Base-by-base conservation (phyloP, 345 rosid species). In the Lumnitzera racemosa region DNA sequence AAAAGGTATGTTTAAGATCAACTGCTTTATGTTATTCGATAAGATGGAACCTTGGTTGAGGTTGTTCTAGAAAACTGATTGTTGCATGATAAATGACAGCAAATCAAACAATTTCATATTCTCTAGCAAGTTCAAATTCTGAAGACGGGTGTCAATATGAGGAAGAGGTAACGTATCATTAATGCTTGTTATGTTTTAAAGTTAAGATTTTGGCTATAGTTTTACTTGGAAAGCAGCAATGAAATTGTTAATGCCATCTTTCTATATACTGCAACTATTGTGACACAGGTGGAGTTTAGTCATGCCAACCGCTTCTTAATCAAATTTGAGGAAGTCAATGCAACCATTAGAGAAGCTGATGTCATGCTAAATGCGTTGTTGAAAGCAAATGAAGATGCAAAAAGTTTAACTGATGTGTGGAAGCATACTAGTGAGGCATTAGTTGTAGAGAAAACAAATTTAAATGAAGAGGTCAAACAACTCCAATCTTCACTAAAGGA, bases 301-400 rank as follows among this genome's bases (percentile, higher is more conserved):
- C 76, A 66, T 64, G 81, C 68, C 36, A 56, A 66, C 71, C 68
- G 69, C 49, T 84, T 86, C 86, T 74, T 81, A 13, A 64, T 68
- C 49, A 84, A 78, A 58, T 81, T 84, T 80, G 87, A 88, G 74
- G 87, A 77, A 70, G 81, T 85, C 61, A 80, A 66, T 74, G 78
- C 75, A 61, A 81, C 84, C 67, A 86, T 91, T 81, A 76, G 68
- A 68, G 95, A 91, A 74, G 95, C 91, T 74, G 89, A 84, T 74
- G 64, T 67, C 56, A 76, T 79, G 77, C 67, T 88, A 68, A 83
- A 79, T 63, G 84, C 79, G 58, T 69, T 86, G 76, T 69, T 83
- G 61, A 80, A 77, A 61, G 91, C 73, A 71, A 88, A 86, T 63
- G 85, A 82, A 79, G 76, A 76, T 48, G 75, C 80, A 61, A 86